These are phyloP conservation scores for Penicillium expansum DNA, from an alignment of 2,329 filamentous ascomycete genomes.

Conservation along the genomic window DNA sequence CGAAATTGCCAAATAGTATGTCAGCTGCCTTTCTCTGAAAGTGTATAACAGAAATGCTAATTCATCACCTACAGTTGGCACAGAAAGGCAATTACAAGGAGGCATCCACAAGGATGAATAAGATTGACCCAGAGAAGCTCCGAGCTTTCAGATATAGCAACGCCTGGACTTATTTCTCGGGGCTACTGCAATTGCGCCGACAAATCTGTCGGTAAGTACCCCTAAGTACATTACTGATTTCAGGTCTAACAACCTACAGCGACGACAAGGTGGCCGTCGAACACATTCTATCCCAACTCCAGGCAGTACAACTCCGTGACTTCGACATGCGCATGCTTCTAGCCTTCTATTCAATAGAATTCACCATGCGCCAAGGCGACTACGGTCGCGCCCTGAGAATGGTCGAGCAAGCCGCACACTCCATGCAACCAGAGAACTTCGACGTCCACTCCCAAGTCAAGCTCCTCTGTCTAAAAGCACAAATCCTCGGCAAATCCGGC, in stretches of 20 bases:
- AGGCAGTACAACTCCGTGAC: conserved; percentile 53
- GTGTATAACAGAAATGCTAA: conserved; percentile 1
- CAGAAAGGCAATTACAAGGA: conserved; percentile 69
- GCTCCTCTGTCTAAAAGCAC: conserved; percentile 69
- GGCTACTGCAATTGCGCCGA: conserved; percentile 43
- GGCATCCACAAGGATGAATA: conserved; percentile 60
- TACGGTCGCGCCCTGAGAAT: conserved; percentile 53
- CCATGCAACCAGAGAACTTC: conserved; percentile 54
- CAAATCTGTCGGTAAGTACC: conserved; percentile 42
- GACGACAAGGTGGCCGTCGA: conserved; percentile 57
- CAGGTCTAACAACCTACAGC: conserved; percentile 36
- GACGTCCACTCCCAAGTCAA: conserved; percentile 68
- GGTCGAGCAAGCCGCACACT: conserved; percentile 53
- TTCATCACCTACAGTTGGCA: conserved; percentile 45
- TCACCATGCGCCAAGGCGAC: conserved; percentile 54
- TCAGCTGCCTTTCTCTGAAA: not conserved
- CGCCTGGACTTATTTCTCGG: conserved; percentile 43
- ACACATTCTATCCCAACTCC: conserved; percentile 57
- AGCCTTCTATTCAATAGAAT: conserved; percentile 59
- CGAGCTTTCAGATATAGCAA: conserved; percentile 76
- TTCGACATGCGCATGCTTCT: conserved; percentile 60
- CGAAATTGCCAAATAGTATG: conserved; percentile 63
- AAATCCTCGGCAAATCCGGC: conserved; percentile 65
- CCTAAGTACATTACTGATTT: not conserved
- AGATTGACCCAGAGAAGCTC: conserved; percentile 59